Percentiles rank a stretch among this genome's conserved stretches.
These are phyloP conservation scores for Globisporangium middletonii DNA, from an alignment of 352 stramenopile genomes.

Conservation along the genomic window DNA sequence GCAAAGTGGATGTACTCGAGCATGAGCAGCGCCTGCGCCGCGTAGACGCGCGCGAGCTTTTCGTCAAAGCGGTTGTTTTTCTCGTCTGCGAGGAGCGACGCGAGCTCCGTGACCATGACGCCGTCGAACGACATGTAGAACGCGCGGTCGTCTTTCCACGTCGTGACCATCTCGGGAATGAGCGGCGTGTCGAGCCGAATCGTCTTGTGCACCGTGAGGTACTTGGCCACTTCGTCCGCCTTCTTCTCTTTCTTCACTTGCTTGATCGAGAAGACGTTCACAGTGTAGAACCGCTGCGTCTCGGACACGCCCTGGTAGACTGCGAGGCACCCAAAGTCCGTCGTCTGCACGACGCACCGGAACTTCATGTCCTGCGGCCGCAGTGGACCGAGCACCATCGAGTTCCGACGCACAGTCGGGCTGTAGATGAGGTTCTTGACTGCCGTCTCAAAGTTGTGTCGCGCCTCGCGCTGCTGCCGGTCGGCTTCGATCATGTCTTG, in stretches of 20 bases:
- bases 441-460: constrained; percentile 77
- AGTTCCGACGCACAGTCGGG: constrained; percentile 42
- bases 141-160: constrained; percentile 73
- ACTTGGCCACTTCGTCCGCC: constrained; percentile 61
- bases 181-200: constrained; percentile 66
- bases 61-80: constrained; percentile 52
- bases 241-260: constrained; percentile 65
- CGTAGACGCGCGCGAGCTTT: constrained; percentile 44
- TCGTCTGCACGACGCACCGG: constrained; percentile 66
- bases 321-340: constrained; percentile 66
- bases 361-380: constrained; percentile 62
- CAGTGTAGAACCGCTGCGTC: constrained; percentile 56
- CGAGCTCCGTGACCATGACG: constrained; percentile 61
- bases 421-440: constrained; percentile 83
- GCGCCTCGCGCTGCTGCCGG: constrained; percentile 45
- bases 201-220: constrained; percentile 59
- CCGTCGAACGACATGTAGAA: constrained; percentile 79
- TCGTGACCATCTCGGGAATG: constrained; percentile 64
- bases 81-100: constrained; percentile 53
- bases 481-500: constrained; percentile 35
- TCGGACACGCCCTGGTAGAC: constrained; percentile 66
- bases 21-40: constrained; percentile 70
- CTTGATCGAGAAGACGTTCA: constrained; percentile 75
- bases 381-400: constrained; percentile 36
- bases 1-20: constrained; percentile 81